These are phyloP conservation scores for Teunomyces aglyptinius DNA, from an alignment of 805 yeast genomes.

Conservation along the genomic window DNA sequence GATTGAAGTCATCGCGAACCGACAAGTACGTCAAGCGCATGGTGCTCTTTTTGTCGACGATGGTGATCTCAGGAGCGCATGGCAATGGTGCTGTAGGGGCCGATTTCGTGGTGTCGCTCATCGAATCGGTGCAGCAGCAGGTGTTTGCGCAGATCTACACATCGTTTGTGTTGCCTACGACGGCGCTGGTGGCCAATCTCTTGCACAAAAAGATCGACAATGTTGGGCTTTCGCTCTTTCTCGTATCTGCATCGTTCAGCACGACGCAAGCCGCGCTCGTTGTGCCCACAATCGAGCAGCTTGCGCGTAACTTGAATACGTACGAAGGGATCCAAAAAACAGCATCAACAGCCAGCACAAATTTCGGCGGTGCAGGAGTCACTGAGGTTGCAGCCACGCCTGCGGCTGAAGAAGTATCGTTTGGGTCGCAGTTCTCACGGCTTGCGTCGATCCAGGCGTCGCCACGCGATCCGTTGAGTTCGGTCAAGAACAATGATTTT, in stretches of 20 bases:
- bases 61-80: slow-evolving; percentile 3
- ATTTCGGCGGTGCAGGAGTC: slow-evolving; percentile 17
- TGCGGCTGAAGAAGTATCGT: slow-evolving; percentile 56
- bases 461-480: slow-evolving; percentile 69
- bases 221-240: slow-evolving; percentile 48
- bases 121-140: slow-evolving; percentile 71
- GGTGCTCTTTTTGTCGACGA: slow-evolving; percentile 54
- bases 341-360: slow-evolving; percentile 15
- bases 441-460: slow-evolving; percentile 60
- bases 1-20: slow-evolving; percentile 78
- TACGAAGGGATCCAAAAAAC: slow-evolving; percentile 28
- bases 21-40: slow-evolving; percentile 76
- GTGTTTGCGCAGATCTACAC: slow-evolving; percentile 50
- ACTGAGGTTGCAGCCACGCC: slow-evolving; percentile 35
- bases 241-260: slow-evolving; percentile 24
- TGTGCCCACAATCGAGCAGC: slow-evolving; percentile 30
- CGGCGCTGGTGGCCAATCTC: slow-evolving; percentile 47
- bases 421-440: slow-evolving; percentile 83
- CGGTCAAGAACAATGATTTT: slow-evolving; percentile 39
- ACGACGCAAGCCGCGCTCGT: slow-evolving; percentile 22
- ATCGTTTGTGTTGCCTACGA: slow-evolving; percentile 53
- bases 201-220: slow-evolving; percentile 54
- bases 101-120: slow-evolving; percentile 56
- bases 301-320: slow-evolving; percentile 27
- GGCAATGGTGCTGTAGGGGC: slow-evolving; percentile 22